Percentiles rank a stretch among this genome's conserved stretches.
phyloP scores from a whole-genome alignment of 108 stramenopile species.

The Cylindrotheca fusiformis region DNA sequence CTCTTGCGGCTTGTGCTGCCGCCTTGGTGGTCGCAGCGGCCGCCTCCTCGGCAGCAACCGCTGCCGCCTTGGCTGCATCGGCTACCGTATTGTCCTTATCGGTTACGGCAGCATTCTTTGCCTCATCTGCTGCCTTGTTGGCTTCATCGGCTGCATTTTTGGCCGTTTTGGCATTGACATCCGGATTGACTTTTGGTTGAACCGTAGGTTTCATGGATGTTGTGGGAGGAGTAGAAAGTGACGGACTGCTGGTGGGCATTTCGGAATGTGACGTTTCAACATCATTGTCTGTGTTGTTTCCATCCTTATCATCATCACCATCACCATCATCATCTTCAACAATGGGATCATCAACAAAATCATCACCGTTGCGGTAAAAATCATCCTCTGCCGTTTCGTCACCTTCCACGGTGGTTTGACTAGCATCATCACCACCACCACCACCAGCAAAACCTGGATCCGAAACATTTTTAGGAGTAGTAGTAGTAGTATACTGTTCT shows the following conservation, averaged over 20 bases:
- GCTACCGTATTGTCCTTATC: conserved; percentile 40
- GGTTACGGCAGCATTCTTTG: conserved; percentile 31
- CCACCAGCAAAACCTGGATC: background rate
- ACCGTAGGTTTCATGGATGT: background rate
- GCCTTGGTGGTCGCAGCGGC: conserved; percentile 54
- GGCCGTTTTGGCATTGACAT: conserved; percentile 23
- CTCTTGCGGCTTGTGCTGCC: conserved; percentile 43
- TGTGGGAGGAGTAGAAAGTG: background rate
- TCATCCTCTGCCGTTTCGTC: conserved; percentile 4
- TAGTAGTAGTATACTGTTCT: too few relatives aligned
- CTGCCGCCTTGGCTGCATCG: conserved; percentile 35
- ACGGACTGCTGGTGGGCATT: background rate
- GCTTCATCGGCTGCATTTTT: conserved; percentile 41
- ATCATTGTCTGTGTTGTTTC: conserved; percentile 11
- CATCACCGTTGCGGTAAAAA: background rate
- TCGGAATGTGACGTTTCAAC: background rate
- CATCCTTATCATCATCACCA: conserved; percentile 1
- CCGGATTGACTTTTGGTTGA: background rate
- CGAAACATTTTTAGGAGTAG: too few relatives aligned
- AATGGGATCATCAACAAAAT: background rate
- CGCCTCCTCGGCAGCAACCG: conserved; percentile 64
- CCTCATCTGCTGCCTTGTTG: conserved; percentile 40
- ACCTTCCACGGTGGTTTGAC: background rate
- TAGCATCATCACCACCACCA: background rate
- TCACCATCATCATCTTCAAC: background rate